Evolutionary conservation across 2,329 filamentous ascomycete species (phyloP).

Genomic region (Calonectria pseudoturangicola): DNA sequence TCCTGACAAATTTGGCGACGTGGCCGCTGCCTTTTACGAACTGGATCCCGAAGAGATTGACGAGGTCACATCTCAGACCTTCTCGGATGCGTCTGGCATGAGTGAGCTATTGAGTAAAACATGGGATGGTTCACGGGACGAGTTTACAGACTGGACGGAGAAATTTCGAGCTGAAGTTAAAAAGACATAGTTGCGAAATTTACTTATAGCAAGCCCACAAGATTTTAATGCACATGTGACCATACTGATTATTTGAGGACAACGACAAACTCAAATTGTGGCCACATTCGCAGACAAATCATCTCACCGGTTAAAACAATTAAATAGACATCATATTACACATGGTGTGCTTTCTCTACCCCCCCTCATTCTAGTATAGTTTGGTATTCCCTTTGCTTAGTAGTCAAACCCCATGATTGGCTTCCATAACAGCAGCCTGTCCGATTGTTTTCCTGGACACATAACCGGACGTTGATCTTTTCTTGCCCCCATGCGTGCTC

Average conservation of each 20-base stretch:
- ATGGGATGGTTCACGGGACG: constrained; percentile 82
- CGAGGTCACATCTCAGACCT: constrained; percentile 74
- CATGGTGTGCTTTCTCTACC: too few relatives aligned
- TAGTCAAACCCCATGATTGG: too few relatives aligned
- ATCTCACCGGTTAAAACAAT: too few relatives aligned
- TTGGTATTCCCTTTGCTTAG: too few relatives aligned
- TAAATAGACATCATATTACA: too few relatives aligned
- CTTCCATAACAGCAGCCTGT: too few relatives aligned
- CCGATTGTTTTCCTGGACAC: too few relatives aligned
- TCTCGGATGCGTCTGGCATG: constrained; percentile 74
- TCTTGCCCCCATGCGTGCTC: too few relatives aligned
- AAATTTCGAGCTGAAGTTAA: constrained; percentile 73
- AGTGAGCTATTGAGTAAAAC: constrained; percentile 73
- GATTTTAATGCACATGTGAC: neutral
- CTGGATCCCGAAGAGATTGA: constrained; percentile 77
- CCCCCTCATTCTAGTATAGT: too few relatives aligned
- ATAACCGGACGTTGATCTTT: too few relatives aligned
- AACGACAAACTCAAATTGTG: too few relatives aligned
- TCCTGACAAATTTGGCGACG: constrained; percentile 81
- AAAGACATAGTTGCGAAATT: constrained; percentile 55
- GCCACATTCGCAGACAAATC: too few relatives aligned
- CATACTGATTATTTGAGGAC: neutral
- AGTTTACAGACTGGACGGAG: constrained; percentile 85
- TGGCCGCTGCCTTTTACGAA: constrained; percentile 84
- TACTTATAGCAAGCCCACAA: neutral